These are phyloP conservation scores for Rhododendron ferrugineum DNA, from an alignment of 148 eudicot genomes.

Conservation along the genomic window DNA sequence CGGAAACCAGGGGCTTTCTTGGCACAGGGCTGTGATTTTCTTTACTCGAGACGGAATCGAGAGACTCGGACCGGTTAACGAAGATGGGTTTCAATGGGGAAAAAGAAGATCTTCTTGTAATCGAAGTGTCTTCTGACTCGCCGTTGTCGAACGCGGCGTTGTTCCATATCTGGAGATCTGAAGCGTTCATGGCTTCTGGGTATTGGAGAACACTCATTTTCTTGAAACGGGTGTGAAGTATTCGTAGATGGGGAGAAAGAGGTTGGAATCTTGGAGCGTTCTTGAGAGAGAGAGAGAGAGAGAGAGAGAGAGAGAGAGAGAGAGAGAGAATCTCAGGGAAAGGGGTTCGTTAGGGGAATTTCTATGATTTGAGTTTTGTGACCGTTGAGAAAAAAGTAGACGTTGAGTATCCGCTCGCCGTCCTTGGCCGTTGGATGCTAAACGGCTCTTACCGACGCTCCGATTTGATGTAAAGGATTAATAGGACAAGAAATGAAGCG, in stretches of 20 bases:
- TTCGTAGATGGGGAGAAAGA: not conserved
- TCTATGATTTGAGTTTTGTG: slow-evolving; percentile 22
- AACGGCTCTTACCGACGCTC: slow-evolving; percentile 41
- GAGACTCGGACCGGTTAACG: slow-evolving; percentile 29
- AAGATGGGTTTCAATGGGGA: slow-evolving; percentile 27
- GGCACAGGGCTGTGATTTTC: slow-evolving; percentile 42
- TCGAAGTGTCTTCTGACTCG: slow-evolving; percentile 26
- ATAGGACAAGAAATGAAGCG: slow-evolving; percentile 1
- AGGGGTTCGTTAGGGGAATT: slow-evolving; percentile 6
- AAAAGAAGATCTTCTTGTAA: slow-evolving; percentile 22
- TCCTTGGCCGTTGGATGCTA: slow-evolving; percentile 30
- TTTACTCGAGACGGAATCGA: slow-evolving; percentile 47
- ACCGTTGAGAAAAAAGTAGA: slow-evolving; percentile 40
- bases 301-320: not conserved
- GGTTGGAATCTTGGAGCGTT: slow-evolving; percentile 15
- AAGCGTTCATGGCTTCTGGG: slow-evolving; percentile 39
- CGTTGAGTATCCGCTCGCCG: slow-evolving; percentile 30
- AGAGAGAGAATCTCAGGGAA: not conserved
- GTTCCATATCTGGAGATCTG: slow-evolving; percentile 72
- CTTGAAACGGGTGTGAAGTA: not conserved
- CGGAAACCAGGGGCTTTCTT: slow-evolving; percentile 23
- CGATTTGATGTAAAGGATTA: slow-evolving; percentile 24
- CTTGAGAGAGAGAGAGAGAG: not conserved
- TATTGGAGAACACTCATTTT: slow-evolving; percentile 39
- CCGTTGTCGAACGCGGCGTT: slow-evolving; percentile 70